phyloP scores from a whole-genome alignment of 306 rosid species.

The Comarum palustre region DNA sequence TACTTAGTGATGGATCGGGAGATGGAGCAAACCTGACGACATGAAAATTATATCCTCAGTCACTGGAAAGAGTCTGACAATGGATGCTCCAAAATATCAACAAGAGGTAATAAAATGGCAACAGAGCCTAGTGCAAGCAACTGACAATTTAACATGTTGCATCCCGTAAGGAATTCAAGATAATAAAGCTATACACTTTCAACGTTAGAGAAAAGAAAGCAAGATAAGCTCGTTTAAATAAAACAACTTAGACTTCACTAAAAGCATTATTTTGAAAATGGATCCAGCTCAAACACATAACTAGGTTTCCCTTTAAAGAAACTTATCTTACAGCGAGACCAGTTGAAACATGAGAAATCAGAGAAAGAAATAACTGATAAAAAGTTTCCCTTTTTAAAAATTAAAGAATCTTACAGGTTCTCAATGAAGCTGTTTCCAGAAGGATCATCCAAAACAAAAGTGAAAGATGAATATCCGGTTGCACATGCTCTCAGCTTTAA shows the following conservation, averaged over 20 bases:
- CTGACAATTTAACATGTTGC: neutral
- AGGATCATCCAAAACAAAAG: constrained; percentile 84
- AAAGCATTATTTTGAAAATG: neutral
- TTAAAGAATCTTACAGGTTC: constrained; percentile 67
- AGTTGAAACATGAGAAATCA: neutral
- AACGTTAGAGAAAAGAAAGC: neutral
- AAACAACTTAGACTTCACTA: neutral
- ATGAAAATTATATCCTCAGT: constrained; percentile 8
- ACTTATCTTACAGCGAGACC: neutral
- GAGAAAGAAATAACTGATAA: neutral
- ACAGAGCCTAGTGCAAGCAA: constrained; percentile 13
- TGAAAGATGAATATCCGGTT: constrained; percentile 57
- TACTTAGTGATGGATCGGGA: constrained; percentile 64
- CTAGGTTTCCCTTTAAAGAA: neutral
- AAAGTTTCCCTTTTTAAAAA: neutral
- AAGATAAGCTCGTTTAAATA: neutral
- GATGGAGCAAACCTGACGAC: constrained; percentile 74
- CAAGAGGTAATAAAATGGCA: constrained; percentile 12
- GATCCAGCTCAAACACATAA: neutral
- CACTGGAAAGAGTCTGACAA: constrained; percentile 2
- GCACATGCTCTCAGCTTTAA: constrained; percentile 74
- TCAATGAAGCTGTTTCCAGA: constrained; percentile 95
- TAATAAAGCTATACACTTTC: neutral
- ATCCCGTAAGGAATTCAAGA: constrained; percentile 8
- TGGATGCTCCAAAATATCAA: constrained; percentile 9